Evolutionary conservation across 306 rosid species (phyloP).

Genomic region (Pueraria montana): DNA sequence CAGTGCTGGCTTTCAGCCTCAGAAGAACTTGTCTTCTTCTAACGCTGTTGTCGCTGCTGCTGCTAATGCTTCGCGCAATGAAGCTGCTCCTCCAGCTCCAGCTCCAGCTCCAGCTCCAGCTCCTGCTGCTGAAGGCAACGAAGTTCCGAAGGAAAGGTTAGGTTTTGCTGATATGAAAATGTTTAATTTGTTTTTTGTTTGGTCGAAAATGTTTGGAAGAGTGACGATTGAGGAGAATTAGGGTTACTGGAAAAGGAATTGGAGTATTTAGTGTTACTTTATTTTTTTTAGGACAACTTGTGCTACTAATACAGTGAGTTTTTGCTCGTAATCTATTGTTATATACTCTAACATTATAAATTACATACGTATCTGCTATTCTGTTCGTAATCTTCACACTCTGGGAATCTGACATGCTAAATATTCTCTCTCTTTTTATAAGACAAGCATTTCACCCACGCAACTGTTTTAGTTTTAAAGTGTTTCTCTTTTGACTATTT

Average conservation of each 20-base stretch:
- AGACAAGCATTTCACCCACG: no score
- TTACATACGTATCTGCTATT: no score
- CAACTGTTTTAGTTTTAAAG: no score
- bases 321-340: neutral
- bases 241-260: neutral
- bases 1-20: conserved; percentile 42
- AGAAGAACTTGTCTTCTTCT: neutral
- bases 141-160: conserved; percentile 70
- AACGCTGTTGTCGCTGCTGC: conserved; percentile 10
- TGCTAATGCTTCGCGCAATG: conserved; percentile 5
- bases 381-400: no score
- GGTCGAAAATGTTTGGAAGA: conserved; percentile 14
- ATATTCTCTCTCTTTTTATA: no score
- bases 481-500: no score
- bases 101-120: conserved; percentile 22
- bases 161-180: neutral
- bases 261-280: conserved; percentile 13
- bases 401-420: no score
- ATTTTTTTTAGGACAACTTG: no score
- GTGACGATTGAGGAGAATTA: neutral
- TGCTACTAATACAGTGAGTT: neutral
- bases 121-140: conserved; percentile 45
- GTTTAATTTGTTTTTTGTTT: neutral
- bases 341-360: no score
- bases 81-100: conserved; percentile 3